Percentiles rank a stretch among this genome's conserved stretches.
These are phyloP conservation scores for Collybiopsis luxurians DNA, from an alignment of 768 basidiomycete species.

Conservation along the genomic window DNA sequence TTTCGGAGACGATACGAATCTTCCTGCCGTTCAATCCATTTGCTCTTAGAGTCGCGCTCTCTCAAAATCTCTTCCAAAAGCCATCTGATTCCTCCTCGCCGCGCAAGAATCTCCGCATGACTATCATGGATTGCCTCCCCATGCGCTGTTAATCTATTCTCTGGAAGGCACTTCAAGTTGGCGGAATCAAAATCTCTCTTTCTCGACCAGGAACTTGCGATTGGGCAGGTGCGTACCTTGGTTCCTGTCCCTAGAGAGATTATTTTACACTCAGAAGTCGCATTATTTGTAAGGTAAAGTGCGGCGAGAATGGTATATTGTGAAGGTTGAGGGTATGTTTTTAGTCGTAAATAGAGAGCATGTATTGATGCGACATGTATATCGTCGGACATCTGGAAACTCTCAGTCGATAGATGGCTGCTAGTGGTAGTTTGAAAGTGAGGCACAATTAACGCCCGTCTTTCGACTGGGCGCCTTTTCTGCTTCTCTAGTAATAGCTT, in stretches of 20 bases:
- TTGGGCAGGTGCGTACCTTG: too few relatives aligned
- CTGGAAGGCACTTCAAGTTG: constrained; percentile 84
- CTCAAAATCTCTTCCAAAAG: constrained; percentile 67
- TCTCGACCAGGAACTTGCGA: too few relatives aligned
- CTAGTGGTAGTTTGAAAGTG: too few relatives aligned
- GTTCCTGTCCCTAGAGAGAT: constrained; percentile 81
- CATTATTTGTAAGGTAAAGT: constrained; percentile 35
- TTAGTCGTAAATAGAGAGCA: constrained; percentile 40
- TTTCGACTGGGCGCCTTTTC: too few relatives aligned
- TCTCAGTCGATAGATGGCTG: too few relatives aligned
- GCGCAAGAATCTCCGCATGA: constrained; percentile 91
- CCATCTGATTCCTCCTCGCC: constrained; percentile 78
- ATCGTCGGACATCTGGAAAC: constrained; percentile 18
- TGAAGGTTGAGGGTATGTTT: constrained; percentile 47
- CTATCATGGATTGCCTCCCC: constrained; percentile 87
- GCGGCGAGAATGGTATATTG: constrained; percentile 69
- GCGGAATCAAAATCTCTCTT: too few relatives aligned
- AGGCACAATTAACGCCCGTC: too few relatives aligned
- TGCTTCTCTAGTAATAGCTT: too few relatives aligned
- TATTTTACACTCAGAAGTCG: constrained; percentile 37
- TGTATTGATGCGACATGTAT: constrained; percentile 37
- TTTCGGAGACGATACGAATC: constrained; percentile 39
- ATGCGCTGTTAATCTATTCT: constrained; percentile 48
- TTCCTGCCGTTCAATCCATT: constrained; percentile 47
- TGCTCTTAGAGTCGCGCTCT: constrained; percentile 15